A percentile compares a stretch with the other conserved stretches of the same genome.
phyloP scores from a whole-genome alignment of 208 protist genomes.

The Trypanosoma cruzi region DNA sequence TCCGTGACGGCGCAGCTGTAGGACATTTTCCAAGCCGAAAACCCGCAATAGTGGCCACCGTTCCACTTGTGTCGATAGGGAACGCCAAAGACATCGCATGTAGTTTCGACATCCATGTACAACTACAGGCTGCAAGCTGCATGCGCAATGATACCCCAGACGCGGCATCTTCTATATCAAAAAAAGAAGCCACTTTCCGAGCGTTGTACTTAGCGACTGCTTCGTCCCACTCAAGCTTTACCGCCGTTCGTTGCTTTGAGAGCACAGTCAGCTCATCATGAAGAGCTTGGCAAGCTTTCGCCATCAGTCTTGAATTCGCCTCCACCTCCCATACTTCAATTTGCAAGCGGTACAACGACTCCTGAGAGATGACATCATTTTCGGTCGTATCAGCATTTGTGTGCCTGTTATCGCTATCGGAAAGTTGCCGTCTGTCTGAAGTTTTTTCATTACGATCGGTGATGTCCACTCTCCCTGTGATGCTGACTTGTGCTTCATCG shows the following conservation, averaged over 20 bases:
- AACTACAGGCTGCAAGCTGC: constrained; percentile 24
- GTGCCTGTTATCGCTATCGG: not conserved
- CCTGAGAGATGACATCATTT: not conserved
- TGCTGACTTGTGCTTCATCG: not conserved
- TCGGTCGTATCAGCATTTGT: not conserved
- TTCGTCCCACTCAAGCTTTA: not conserved
- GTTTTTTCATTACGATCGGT: not conserved
- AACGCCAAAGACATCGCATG: constrained; percentile 49
- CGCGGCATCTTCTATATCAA: constrained; percentile 31
- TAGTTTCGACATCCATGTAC: constrained; percentile 28
- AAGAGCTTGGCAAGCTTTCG: not conserved
- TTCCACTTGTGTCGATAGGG: constrained; percentile 50
- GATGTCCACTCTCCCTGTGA: not conserved
- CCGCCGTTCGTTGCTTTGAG: not conserved
- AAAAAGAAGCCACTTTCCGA: constrained; percentile 41
- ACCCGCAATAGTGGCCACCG: constrained; percentile 58
- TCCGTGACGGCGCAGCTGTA: constrained; percentile 14
- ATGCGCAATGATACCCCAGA: constrained; percentile 10
- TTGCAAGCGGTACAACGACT: constrained; percentile 12
- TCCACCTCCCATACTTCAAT: constrained; percentile 21
- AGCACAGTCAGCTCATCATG: not conserved
- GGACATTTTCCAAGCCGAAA: constrained; percentile 57
- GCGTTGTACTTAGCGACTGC: constrained; percentile 21
- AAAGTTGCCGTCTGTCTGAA: not conserved
- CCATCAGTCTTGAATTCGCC: not conserved